phyloP scores from a whole-genome alignment of 441 rosid genomes.

The Geranium incanum region DNA sequence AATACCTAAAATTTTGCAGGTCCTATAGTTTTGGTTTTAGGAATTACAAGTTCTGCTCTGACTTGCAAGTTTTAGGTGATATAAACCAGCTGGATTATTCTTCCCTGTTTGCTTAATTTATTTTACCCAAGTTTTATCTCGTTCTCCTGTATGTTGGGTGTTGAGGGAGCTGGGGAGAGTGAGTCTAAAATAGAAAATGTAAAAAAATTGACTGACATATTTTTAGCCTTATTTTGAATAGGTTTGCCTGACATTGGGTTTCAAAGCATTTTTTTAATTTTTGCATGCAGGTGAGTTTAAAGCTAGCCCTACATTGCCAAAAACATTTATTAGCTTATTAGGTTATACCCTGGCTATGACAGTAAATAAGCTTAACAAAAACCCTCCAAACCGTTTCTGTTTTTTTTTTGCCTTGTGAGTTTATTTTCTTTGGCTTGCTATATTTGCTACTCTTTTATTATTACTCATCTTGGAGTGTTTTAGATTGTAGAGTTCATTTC shows the following conservation, averaged over 20 bases:
- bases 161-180: not conserved
- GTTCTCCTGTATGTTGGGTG: not conserved
- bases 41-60: not conserved
- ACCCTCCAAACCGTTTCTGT: not conserved
- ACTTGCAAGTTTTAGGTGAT: not conserved
- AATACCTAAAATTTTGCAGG: slow-evolving; percentile 4
- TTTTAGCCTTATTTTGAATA: not conserved
- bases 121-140: not conserved
- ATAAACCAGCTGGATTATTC: not conserved
- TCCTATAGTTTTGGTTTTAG: not conserved
- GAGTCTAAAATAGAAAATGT: not conserved
- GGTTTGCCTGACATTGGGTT: not conserved
- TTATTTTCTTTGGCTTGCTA: slow-evolving; percentile 12
- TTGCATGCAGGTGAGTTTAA: not conserved
- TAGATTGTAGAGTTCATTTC: slow-evolving; percentile 93
- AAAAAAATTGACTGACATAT: not conserved
- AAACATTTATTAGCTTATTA: not conserved
- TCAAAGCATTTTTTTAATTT: not conserved
- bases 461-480: slow-evolving; percentile 18
- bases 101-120: not conserved
- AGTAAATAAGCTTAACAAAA: not conserved
- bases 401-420: slow-evolving; percentile 13
- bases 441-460: slow-evolving; percentile 6
- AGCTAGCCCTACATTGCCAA: not conserved
- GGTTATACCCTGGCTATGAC: not conserved